Conservation (phyloP, 805 yeast species). For the Torulaspora franciscae region DNA sequence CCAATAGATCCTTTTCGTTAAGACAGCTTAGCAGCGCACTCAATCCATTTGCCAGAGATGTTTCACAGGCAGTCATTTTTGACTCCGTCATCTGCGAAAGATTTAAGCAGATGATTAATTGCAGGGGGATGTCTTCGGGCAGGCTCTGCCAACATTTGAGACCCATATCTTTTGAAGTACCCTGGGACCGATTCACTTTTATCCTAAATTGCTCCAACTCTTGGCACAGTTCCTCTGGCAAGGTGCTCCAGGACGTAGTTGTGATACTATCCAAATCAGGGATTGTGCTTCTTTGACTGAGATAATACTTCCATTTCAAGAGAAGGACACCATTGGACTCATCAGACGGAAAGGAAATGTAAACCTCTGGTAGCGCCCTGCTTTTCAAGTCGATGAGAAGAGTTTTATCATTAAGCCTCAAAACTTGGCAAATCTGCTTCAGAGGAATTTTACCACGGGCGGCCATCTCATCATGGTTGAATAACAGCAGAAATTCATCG, state of each 20-base stretch:
- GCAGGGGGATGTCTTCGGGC: constrained; percentile 32
- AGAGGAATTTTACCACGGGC: constrained; percentile 42
- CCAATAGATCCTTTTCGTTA: constrained; percentile 41
- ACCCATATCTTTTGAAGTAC: constrained; percentile 39
- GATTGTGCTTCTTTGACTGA: constrained; percentile 12
- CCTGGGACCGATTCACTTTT: constrained; percentile 30
- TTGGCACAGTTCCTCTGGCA: constrained; percentile 31
- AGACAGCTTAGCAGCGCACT: constrained; percentile 30
- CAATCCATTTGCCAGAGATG: constrained; percentile 27
- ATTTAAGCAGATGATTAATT: constrained; percentile 42
- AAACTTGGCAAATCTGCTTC: constrained; percentile 35
- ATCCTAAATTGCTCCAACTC: constrained; percentile 40
- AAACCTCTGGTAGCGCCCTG: constrained; percentile 42
- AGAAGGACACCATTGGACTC: constrained; percentile 32
- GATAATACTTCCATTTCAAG: constrained; percentile 41
- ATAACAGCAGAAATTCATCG: constrained; percentile 17
- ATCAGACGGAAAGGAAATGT: constrained; percentile 30
- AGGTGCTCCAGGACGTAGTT: constrained; percentile 45
- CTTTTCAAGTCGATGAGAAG: constrained; percentile 39
- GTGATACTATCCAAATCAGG: constrained; percentile 42
- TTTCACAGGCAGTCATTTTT: constrained; percentile 31
- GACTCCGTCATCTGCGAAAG: constrained; percentile 18
- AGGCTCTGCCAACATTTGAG: constrained; percentile 19
- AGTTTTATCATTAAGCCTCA: constrained; percentile 23
- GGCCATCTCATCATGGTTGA: constrained; percentile 19